Base-by-base conservation (phyloP, 805 yeast species). In the Candida boleticola region DNA sequence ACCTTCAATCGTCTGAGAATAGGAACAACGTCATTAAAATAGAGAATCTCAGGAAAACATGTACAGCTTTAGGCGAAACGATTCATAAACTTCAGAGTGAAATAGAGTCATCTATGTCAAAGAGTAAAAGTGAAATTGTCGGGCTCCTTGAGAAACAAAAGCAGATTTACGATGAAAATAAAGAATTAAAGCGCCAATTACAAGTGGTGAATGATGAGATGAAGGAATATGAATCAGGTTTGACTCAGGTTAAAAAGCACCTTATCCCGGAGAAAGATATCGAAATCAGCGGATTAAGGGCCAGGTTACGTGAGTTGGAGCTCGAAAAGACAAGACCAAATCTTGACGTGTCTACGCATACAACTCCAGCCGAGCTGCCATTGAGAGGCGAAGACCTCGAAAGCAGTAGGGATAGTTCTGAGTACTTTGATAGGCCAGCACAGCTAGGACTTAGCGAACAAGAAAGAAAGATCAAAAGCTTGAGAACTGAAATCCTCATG, bases 221-320 rank as follows among this genome's bases (percentile, higher is more conserved):
- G 18, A 35, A 43, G n/a, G n/a, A 43, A 3, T 21, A 37, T 1
- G 38, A 21, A 5, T 35, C 40, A 18, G 49, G 41, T 5, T 43
- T 41, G 21, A 42, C 43, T n/a, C 39, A 45, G 5, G 17, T 57
- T 3, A 29, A 50, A 10, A 46, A 50, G 14, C 45, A 39, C 1
- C 40, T 51, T 1, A 32, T 62, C 1, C 58, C 61, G 3, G 51
- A 49, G n/a, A 59, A 54, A 27, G 60, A 60, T 26, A 43, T 29
- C 25, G 58, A 57, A 36, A 51, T 62, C 9, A 44, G 45, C 17
- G 41, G 41, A 3, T 45, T 62, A 37, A 51, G 48, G 42, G 40
- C 31, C 40, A 46, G 26, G 17, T 37, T 48, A 14, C 40, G 32
- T 16, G 53, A 51, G 2, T 34, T 58, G 16, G 44, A 50, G 18